Conservation (phyloP, 116 monocot species). For the Posidonia oceanica region DNA sequence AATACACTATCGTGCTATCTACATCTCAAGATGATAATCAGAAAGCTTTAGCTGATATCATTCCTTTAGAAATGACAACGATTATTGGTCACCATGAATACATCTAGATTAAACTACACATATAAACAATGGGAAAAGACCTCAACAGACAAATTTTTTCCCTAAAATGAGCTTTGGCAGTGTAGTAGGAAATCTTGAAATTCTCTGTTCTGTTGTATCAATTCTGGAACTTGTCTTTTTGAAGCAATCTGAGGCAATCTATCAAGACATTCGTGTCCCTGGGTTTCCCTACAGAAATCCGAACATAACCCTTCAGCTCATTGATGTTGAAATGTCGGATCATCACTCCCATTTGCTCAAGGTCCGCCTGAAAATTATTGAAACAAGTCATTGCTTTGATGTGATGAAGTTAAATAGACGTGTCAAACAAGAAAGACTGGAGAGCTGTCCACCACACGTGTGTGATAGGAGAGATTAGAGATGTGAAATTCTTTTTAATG, state of each 20-base stretch:
- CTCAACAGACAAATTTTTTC: no score
- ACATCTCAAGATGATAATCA: no score
- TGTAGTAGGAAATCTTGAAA: no score
- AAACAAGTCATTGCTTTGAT: background rate
- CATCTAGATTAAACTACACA: no score
- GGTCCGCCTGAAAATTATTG: conserved; percentile 50
- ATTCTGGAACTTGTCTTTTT: background rate
- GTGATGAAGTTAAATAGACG: background rate
- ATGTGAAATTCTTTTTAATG: background rate
- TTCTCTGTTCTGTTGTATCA: background rate
- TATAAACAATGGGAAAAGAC: no score
- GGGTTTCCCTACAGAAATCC: conserved; percentile 63
- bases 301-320: conserved; percentile 61
- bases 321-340: conserved; percentile 71
- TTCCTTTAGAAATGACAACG: no score
- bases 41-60: no score
- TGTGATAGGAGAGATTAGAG: background rate
- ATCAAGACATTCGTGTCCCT: conserved; percentile 65
- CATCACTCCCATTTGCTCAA: conserved; percentile 77
- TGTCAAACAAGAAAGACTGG: no score
- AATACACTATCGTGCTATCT: no score
- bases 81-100: no score
- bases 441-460: no score
- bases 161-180: no score
- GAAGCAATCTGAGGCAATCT: conserved; percentile 24